Conservation (phyloP, 2,329 filamentous ascomycete genomes). For the Diaporthe australafricana region DNA sequence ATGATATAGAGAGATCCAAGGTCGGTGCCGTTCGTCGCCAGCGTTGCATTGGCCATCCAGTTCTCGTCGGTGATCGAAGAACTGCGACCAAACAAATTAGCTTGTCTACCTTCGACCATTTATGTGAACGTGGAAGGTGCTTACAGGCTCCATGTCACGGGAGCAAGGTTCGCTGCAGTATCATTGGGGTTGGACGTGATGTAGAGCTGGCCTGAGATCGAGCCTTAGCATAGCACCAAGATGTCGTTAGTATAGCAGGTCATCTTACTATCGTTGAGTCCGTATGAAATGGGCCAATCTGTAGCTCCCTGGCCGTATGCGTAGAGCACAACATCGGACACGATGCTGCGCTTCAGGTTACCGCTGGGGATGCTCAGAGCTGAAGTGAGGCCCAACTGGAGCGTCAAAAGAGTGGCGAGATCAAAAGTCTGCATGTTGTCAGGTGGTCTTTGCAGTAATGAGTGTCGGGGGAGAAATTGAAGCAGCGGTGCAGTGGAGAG, state of each 20-base stretch:
- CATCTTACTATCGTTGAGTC: conserved; percentile 37
- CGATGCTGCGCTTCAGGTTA: conserved; percentile 34
- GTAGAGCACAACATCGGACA: conserved; percentile 39
- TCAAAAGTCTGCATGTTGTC: not conserved
- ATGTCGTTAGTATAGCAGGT: not conserved
- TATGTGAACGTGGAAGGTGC: not conserved
- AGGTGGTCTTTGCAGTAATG: not conserved
- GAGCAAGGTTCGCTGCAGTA: not conserved
- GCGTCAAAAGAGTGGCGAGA: conserved; percentile 1
- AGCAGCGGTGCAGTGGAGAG: not conserved
- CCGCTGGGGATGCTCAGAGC: conserved; percentile 12
- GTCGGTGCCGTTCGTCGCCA: conserved; percentile 36
- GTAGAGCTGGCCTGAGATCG: not conserved
- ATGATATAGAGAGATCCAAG: conserved; percentile 38
- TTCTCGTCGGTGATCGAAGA: conserved; percentile 37
- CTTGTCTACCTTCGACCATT: not conserved
- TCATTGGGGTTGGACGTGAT: not conserved
- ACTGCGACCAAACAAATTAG: not conserved
- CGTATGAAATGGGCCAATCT: conserved; percentile 39
- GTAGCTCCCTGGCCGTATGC: conserved; percentile 39
- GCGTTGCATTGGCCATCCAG: conserved; percentile 40
- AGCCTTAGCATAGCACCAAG: not conserved
- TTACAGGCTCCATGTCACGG: conserved; percentile 9
- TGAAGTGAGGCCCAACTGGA: not conserved
- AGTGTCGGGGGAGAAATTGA: not conserved